These are phyloP conservation scores for Kingdonia uniflora DNA, from an alignment of 164 flowering plant genomes.

Conservation along the genomic window DNA sequence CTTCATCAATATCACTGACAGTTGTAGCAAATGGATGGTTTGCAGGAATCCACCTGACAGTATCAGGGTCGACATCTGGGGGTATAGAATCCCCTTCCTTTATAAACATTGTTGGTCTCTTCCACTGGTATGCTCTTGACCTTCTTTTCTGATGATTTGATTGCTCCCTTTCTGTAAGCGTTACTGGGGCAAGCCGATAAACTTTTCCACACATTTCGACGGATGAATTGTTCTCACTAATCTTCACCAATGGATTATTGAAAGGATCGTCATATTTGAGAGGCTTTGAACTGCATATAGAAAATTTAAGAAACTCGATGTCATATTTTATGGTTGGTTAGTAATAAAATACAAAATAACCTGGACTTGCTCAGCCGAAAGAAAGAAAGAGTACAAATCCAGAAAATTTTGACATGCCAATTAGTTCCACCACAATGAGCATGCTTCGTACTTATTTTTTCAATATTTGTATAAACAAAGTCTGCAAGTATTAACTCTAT, in stretches of 20 bases:
- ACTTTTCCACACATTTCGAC: slow-evolving; percentile 94
- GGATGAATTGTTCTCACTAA: slow-evolving; percentile 55
- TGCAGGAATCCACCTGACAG: slow-evolving; percentile 95
- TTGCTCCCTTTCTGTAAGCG: slow-evolving; percentile 72
- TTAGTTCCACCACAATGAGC: not conserved
- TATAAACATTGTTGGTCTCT: slow-evolving; percentile 81
- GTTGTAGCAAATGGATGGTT: slow-evolving; percentile 99
- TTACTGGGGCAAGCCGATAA: slow-evolving; percentile 83
- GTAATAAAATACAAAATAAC: not conserved
- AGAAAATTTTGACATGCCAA: not conserved
- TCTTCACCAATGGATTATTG: slow-evolving; percentile 83
- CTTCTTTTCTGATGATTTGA: slow-evolving; percentile 82
- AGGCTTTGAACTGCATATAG: slow-evolving; percentile 49
- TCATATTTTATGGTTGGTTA: not conserved
- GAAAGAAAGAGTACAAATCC: too few species aligned
- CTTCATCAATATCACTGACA: slow-evolving; percentile 76
- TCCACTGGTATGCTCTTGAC: slow-evolving; percentile 97
- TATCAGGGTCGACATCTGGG: slow-evolving; percentile 93
- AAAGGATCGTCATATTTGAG: slow-evolving; percentile 96
- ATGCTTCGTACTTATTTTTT: too few species aligned
- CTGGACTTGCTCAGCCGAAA: too few species aligned
- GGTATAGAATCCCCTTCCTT: slow-evolving; percentile 93
- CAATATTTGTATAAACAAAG: too few species aligned
- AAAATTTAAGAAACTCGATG: not conserved
- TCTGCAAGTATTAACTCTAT: too few species aligned